Evolutionary conservation across 2,329 filamentous ascomycete genomes (phyloP).

Genomic region (Fusarium graminum): DNA sequence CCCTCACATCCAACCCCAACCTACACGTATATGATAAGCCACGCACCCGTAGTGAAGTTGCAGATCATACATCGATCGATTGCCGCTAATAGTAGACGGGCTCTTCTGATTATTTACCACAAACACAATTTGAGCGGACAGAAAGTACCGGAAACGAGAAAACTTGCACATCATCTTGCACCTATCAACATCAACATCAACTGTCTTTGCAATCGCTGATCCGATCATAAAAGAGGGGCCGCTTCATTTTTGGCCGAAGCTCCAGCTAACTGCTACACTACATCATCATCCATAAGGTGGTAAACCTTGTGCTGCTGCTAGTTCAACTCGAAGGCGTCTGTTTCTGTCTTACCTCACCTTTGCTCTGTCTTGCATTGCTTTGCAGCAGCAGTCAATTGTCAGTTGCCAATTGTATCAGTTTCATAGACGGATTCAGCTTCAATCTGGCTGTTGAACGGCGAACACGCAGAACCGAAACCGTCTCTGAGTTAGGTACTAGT

Average conservation of each 20-base stretch:
- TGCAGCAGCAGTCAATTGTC: slow-evolving; percentile 1
- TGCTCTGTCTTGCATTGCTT: slow-evolving; percentile 5
- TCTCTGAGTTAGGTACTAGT: neutral
- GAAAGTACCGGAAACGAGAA: slow-evolving; percentile 23
- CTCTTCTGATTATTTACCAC: slow-evolving; percentile 1
- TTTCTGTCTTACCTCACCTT: neutral
- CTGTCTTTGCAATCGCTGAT: slow-evolving; percentile 33
- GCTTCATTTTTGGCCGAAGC: slow-evolving; percentile 34
- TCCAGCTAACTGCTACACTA: slow-evolving; percentile 39
- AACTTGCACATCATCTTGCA: slow-evolving; percentile 15
- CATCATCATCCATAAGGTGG: slow-evolving; percentile 36
- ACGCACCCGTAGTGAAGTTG: slow-evolving; percentile 19
- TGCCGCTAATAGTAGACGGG: slow-evolving; percentile 15
- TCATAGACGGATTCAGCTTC: slow-evolving; percentile 4
- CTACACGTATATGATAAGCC: neutral
- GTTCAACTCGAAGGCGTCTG: slow-evolving; percentile 4
- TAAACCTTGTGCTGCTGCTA: slow-evolving; percentile 41
- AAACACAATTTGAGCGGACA: slow-evolving; percentile 15
- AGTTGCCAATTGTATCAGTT: slow-evolving; percentile 2
- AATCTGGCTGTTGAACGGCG: slow-evolving; percentile 5
- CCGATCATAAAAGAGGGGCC: slow-evolving; percentile 44
- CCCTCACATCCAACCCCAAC: slow-evolving; percentile 18
- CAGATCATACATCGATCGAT: slow-evolving; percentile 39
- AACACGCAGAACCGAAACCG: slow-evolving; percentile 9
- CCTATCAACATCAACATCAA: slow-evolving; percentile 12